A percentile compares a stretch with the other conserved stretches of the same genome.
phyloP scores from a whole-genome alignment of 768 basidiomycete genomes.

The Lentinula boryana region DNA sequence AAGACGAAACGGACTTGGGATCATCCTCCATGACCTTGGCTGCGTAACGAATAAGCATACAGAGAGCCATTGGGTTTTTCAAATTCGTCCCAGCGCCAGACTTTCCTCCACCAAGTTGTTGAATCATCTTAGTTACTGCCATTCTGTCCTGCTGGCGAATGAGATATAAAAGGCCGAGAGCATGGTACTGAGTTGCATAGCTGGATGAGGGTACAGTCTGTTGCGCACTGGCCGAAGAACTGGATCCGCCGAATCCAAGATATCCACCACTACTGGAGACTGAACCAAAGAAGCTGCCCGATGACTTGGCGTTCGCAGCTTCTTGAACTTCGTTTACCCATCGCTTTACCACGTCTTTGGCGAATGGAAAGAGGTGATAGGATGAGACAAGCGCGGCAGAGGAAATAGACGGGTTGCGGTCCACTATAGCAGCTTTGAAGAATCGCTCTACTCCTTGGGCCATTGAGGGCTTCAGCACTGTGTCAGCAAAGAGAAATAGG shows the following conservation, averaged over 20 bases:
- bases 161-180: constrained; percentile 85
- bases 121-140: constrained; percentile 99
- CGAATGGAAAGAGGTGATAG: constrained; percentile 90
- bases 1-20: constrained; percentile 68
- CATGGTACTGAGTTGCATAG: constrained; percentile 96
- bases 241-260: constrained; percentile 66
- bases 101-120: constrained; percentile 89
- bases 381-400: constrained; percentile 96
- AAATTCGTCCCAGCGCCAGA: constrained; percentile 77
- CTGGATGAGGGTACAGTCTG: constrained; percentile 86
- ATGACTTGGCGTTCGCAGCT: constrained; percentile 85
- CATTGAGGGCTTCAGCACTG: constrained; percentile 79
- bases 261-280: constrained; percentile 48
- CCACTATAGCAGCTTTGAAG: constrained; percentile 99
- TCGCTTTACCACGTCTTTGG: constrained; percentile 94
- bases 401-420: constrained; percentile 91
- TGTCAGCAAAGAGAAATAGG: not conserved
- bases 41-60: constrained; percentile 97
- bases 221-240: constrained; percentile 43
- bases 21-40: constrained; percentile 99
- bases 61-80: constrained; percentile 95
- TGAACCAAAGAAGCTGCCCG: constrained; percentile 59
- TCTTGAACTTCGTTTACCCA: constrained; percentile 99
- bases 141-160: constrained; percentile 98
- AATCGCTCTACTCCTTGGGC: constrained; percentile 97